Evolutionary conservation across 306 rosid species (phyloP).

Genomic region (Rosa chinensis): DNA sequence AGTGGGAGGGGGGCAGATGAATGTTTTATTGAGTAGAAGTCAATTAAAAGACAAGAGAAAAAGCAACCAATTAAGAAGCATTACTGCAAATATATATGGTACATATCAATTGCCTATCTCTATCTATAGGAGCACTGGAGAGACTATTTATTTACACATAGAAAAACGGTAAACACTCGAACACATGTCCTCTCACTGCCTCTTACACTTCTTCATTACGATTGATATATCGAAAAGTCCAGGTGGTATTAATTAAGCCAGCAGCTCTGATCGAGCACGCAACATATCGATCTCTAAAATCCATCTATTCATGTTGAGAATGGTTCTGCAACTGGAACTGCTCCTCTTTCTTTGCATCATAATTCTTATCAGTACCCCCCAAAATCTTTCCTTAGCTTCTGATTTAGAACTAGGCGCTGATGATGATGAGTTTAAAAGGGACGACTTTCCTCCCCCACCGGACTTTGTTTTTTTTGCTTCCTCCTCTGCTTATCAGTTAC

Average conservation of each 20-base stretch:
- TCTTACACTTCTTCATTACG: neutral
- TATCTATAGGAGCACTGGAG: too few species aligned
- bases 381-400: neutral
- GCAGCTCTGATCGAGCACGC: too few species aligned
- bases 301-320: neutral
- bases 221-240: neutral
- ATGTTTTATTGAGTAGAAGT: too few species aligned
- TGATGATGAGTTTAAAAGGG: conserved; percentile 31
- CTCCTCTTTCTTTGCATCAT: neutral
- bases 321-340: neutral
- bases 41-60: too few species aligned
- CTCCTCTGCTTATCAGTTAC: conserved; percentile 71
- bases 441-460: conserved; percentile 49
- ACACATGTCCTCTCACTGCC: neutral
- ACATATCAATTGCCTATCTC: too few species aligned
- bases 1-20: too few species aligned
- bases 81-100: too few species aligned
- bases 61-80: too few species aligned
- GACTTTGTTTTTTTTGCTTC: conserved; percentile 61
- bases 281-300: too few species aligned
- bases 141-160: too few species aligned
- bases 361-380: neutral
- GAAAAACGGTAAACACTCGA: neutral
- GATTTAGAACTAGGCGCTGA: neutral
- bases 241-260: too few species aligned